Conservation (phyloP, 2,329 filamentous ascomycete species). For the Leptographium procerum region DNA sequence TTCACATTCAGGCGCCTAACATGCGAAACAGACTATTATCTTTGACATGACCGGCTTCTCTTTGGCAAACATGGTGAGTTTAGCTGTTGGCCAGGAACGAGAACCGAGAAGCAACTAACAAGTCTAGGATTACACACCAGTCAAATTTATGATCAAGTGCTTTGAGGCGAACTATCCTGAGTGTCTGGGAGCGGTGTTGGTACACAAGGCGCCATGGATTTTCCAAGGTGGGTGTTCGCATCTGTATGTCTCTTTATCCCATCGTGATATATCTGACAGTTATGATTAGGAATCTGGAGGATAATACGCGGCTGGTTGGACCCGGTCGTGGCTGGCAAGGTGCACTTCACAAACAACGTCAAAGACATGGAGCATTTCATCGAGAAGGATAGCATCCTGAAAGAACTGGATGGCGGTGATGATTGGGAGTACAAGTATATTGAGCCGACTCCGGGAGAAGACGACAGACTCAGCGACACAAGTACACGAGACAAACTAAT, state of each 20-base stretch:
- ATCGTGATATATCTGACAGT: not conserved
- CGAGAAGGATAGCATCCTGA: conserved; percentile 56
- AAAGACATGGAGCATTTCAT: conserved; percentile 73
- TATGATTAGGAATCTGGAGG: conserved; percentile 68
- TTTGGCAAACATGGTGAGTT: conserved; percentile 77
- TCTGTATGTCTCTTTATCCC: not conserved
- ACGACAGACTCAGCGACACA: conserved; percentile 58
- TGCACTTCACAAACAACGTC: conserved; percentile 79
- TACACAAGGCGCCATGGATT: conserved; percentile 94
- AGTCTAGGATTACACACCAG: conserved; percentile 71
- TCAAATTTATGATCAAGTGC: conserved; percentile 99
- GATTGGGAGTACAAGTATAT: conserved; percentile 74
- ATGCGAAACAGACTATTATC: conserved; percentile 56
- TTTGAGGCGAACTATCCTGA: conserved; percentile 99
- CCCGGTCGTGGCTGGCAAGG: conserved; percentile 86
- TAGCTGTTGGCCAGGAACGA: no score
- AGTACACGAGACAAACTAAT: conserved; percentile 53
- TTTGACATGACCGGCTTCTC: conserved; percentile 96
- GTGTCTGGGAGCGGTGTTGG: conserved; percentile 74
- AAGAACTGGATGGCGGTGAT: conserved; percentile 78
- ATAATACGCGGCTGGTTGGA: conserved; percentile 95
- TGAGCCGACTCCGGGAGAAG: conserved; percentile 67
- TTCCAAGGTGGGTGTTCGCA: conserved; percentile 59
- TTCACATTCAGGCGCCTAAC: not conserved
- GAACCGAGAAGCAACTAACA: conserved; percentile 6